Evolutionary conservation across 2,329 filamentous ascomycete species (phyloP).

Genomic region (Fusarium phyllophilum): DNA sequence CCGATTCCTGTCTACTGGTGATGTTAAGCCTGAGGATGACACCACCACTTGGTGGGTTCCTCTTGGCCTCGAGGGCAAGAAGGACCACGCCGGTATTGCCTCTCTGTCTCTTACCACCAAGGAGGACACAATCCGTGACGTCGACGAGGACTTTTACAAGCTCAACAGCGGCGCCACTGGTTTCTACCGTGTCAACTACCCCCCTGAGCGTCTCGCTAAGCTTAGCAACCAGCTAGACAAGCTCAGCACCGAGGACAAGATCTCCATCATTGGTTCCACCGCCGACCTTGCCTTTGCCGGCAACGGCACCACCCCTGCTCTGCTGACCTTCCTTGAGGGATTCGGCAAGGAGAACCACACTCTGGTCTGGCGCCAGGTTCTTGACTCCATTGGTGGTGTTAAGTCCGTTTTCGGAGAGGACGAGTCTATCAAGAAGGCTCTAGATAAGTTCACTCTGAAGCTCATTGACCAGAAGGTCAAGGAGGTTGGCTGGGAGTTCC

Average conservation of each 20-base stretch:
- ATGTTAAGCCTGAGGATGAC: constrained; percentile 91
- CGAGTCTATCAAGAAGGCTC: constrained; percentile 73
- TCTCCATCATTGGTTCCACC: constrained; percentile 89
- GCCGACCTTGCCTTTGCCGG: constrained; percentile 90
- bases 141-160: constrained; percentile 89
- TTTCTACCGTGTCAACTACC: constrained; percentile 93
- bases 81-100: constrained; percentile 69
- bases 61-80: constrained; percentile 82
- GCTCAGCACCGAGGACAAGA: constrained; percentile 88
- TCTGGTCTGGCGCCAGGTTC: constrained; percentile 88
- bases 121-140: constrained; percentile 77
- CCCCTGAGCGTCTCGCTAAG: constrained; percentile 81
- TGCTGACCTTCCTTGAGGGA: constrained; percentile 86
- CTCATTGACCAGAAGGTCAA: constrained; percentile 80
- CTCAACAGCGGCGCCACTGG: constrained; percentile 90
- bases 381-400: constrained; percentile 78
- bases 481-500: constrained; percentile 86
- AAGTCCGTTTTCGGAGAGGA: constrained; percentile 88
- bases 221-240: constrained; percentile 80
- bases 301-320: constrained; percentile 80
- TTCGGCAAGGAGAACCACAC: constrained; percentile 85
- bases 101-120: constrained; percentile 78
- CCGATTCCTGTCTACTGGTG: constrained; percentile 90
- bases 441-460: constrained; percentile 82
- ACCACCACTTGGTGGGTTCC: constrained; percentile 96